These are phyloP conservation scores for Flaveria linearis DNA, from an alignment of 129 eudicot genomes.

Conservation along the genomic window DNA sequence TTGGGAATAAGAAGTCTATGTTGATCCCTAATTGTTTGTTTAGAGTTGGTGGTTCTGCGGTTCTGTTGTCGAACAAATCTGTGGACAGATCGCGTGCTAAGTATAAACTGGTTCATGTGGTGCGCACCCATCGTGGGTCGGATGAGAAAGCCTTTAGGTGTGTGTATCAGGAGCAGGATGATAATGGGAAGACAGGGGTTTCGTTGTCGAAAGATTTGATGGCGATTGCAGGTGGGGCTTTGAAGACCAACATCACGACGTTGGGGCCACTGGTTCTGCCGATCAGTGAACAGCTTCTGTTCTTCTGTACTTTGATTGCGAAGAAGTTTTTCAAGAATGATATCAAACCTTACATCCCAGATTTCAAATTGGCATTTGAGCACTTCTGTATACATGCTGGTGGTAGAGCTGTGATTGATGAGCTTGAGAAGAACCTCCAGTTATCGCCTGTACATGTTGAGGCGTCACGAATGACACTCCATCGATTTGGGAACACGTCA, in stretches of 20 bases:
- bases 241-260: conserved; percentile 68
- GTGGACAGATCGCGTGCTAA: conserved; percentile 53
- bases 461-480: conserved; percentile 78
- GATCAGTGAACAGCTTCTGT: conserved; percentile 71
- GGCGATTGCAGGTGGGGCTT: conserved; percentile 79
- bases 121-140: conserved; percentile 65
- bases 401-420: conserved; percentile 78
- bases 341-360: conserved; percentile 70
- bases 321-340: conserved; percentile 51
- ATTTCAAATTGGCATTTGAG: conserved; percentile 71
- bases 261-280: conserved; percentile 76
- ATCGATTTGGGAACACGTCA: conserved; percentile 72
- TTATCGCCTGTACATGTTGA: conserved; percentile 56
- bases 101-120: conserved; percentile 67
- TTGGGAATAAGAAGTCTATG: conserved; percentile 22
- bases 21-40: conserved; percentile 1
- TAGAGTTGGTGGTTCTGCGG: conserved; percentile 10
- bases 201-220: conserved; percentile 68
- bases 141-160: conserved; percentile 69
- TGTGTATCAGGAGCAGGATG: conserved; percentile 68
- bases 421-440: conserved; percentile 72
- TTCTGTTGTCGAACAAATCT: conserved; percentile 58
- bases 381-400: conserved; percentile 84
- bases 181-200: conserved; percentile 58
- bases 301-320: conserved; percentile 52